Base-by-base conservation (phyloP, 805 yeast genomes). In the Jamesozyma piceae region DNA sequence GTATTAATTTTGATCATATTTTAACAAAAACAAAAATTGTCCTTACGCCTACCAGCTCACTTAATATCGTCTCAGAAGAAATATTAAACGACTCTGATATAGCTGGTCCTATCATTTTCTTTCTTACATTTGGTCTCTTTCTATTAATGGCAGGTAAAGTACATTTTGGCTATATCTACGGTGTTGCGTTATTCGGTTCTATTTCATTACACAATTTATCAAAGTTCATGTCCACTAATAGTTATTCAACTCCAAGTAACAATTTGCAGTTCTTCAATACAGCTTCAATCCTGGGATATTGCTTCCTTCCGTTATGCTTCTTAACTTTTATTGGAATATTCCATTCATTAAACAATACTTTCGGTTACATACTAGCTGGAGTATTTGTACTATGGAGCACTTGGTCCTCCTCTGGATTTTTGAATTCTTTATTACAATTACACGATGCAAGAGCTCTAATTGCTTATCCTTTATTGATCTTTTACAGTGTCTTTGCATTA, bases 91-190 rank as follows among this genome's bases (percentile, higher is more conserved):
- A 90, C 63, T 74, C 92, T 21, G 98, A 92, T 59, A 70, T 92
- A 51, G 97, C 97, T 0, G 98, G 98, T 1, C 98, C 98, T 1
- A 71, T 92, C 27, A 66, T 92, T 33, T 92, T 90, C 62, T 90
- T 90, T 55, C 67, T 92, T 41, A 63, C 87, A 43, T 90, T 90
- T 58, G 98, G 96, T 18, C 74, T 88, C 0, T 77, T 82, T 46
- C 67, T 92, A 42, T 67, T 90, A 39, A 69, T 89, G 35, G 80
- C 95, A 1, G 97, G 98, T 4, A 92, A 90, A 62, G 84, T 90
- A 14, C 97, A 92, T 62, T 92, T 92, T 60, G 97, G 97, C 2
- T 92, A 92, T 62, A 84, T 92, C 39, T 92, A 92, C 57, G 97
- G 98, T 32, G 95, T 92, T 34, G 97, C 96, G 0, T 65, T 92